Evolutionary conservation across 2,329 filamentous ascomycete genomes (phyloP), one percentile per base, ranked within the genome.

Genomic region (Xylaria sp.): DNA sequence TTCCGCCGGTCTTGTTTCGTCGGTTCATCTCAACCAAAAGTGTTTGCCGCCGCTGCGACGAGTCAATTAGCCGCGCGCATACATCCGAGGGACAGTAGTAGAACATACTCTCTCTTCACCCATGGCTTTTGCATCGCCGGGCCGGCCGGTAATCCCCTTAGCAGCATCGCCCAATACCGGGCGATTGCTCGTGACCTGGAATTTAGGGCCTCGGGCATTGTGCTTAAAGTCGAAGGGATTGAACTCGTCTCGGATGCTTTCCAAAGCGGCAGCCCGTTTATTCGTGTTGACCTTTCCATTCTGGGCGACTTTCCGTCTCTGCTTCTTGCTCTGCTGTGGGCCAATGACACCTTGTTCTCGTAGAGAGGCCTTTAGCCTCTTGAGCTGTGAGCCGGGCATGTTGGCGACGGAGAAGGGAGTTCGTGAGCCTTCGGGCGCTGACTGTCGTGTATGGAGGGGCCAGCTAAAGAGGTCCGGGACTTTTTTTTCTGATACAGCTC

Each of bases 181-280:
- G 66, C 87, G 87, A 70, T 87, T 88, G 61, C 86, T 94, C 0
- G 92, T 94, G 52, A 94, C 91, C 50, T 95, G 90, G 72, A 97
- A 97, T 76, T 98, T 98, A 65, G 90, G 90, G 0, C 90, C 92
- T 67, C 91, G 87, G 1, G 90, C 85, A 46, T 91, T 89, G 66
- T 92, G 89, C 81, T 97, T 97, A 78, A 97, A 88, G 78, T 99
- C 96, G 81, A 99, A 99, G 0, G 96, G 96, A 79, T 99, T 99
- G 87, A 98, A 98, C 73, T 94, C 91, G 76, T 98, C 94, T 77
- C 96, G 91, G 78, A 99, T 97, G 65, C 88, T 89, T 74, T 92
- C 90, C 70, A 99, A 85, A 18, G 94, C 93, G 64, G 89, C 90
- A 76, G 91, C 88, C 68, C 93, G 90, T 80, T 93, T 92, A 76